These are phyloP conservation scores for Ceratocystis huliohia DNA, from an alignment of 2,329 filamentous ascomycete species.

Conservation along the genomic window DNA sequence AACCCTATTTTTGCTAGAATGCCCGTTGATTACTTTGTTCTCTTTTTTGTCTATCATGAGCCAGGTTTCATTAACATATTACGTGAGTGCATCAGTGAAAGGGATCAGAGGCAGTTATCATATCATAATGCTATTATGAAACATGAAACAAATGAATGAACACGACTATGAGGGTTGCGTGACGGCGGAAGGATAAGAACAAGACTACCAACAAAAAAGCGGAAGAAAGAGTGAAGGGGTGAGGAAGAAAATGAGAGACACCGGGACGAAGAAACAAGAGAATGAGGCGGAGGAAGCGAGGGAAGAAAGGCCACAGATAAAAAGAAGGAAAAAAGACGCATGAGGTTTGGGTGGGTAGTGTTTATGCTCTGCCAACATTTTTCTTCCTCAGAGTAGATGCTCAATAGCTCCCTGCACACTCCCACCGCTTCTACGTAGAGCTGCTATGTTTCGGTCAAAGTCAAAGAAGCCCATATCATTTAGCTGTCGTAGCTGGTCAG, in stretches of 20 bases:
- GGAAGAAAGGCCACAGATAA: not conserved
- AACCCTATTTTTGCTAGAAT: too few relatives aligned
- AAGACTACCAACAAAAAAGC: not conserved
- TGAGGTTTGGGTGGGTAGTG: not conserved
- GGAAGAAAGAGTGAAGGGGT: not conserved
- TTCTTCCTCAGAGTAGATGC: slow-evolving; percentile 42
- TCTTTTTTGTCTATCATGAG: too few relatives aligned
- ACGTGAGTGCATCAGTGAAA: not conserved
- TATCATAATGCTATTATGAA: slow-evolving; percentile 2
- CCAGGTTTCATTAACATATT: not conserved
- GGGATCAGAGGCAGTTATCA: not conserved
- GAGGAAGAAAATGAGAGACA: not conserved
- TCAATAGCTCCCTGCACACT: slow-evolving; percentile 88
- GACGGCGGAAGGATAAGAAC: not conserved
- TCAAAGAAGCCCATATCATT: slow-evolving; percentile 99
- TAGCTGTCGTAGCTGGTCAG: slow-evolving; percentile 75
- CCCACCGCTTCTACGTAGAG: slow-evolving; percentile 75
- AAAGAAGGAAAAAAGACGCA: not conserved
- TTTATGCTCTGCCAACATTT: not conserved
- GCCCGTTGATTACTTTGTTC: too few relatives aligned
- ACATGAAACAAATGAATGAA: slow-evolving; percentile 1
- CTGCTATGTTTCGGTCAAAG: slow-evolving; percentile 84
- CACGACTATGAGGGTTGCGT: not conserved
- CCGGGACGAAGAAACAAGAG: not conserved
- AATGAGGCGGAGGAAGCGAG: not conserved